A percentile compares a stretch with the other conserved stretches of the same genome.
Evolutionary conservation across 2,329 filamentous ascomycete species (phyloP).

Genomic region (Pseudogymnoascus sp.): DNA sequence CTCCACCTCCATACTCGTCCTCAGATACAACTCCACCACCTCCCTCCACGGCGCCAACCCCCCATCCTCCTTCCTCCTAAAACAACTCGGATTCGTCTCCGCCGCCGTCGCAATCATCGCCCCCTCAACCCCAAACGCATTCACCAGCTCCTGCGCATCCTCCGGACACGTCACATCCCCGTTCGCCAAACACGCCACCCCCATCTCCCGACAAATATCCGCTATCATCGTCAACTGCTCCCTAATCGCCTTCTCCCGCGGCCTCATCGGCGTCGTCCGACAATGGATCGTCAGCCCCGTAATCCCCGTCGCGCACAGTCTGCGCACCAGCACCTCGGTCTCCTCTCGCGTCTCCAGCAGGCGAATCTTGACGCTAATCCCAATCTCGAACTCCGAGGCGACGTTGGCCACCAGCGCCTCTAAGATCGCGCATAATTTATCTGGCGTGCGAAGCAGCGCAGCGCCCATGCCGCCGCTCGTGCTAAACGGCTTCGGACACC

Average conservation of each 20-base stretch:
- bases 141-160: constrained; percentile 60
- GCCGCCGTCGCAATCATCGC: constrained; percentile 96
- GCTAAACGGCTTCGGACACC: constrained; percentile 96
- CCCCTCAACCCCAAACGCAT: constrained; percentile 78
- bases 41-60: constrained; percentile 67
- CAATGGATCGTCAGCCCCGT: constrained; percentile 90
- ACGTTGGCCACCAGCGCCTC: constrained; percentile 74
- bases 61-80: constrained; percentile 60
- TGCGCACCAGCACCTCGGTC: constrained; percentile 68
- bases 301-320: constrained; percentile 79
- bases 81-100: constrained; percentile 85
- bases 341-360: constrained; percentile 67
- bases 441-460: constrained; percentile 75
- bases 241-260: constrained; percentile 77
- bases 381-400: constrained; percentile 69
- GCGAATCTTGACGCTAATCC: constrained; percentile 94
- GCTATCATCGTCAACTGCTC: constrained; percentile 79
- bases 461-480: constrained; percentile 93
- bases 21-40: constrained; percentile 68
- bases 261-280: constrained; percentile 91
- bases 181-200: constrained; percentile 92
- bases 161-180: constrained; percentile 76
- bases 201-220: constrained; percentile 68
- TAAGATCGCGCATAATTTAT: constrained; percentile 74
- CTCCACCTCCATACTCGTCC: constrained; percentile 62